Evolutionary conservation across 1,139 yeast genomes (phyloP).

Genomic region (Geotrichum reessii): DNA sequence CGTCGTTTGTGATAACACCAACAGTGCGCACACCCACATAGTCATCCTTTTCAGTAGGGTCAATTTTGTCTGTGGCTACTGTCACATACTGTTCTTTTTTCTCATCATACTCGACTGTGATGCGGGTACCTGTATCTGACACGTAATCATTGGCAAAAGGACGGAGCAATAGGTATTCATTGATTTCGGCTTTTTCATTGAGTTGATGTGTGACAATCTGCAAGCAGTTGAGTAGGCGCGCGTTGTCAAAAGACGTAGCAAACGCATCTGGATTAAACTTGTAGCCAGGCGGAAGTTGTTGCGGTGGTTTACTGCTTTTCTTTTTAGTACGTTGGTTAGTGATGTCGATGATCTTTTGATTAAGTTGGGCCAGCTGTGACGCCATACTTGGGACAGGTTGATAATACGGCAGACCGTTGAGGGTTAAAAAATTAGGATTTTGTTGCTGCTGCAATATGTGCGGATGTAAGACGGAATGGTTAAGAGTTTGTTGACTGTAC

Average conservation of each 20-base stretch:
- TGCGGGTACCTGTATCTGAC: constrained; percentile 1
- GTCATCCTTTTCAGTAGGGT: constrained; percentile 2
- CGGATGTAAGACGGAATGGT: not conserved
- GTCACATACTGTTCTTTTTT: not conserved
- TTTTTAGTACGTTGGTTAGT: not conserved
- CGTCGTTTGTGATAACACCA: constrained; percentile 8
- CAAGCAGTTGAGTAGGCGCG: constrained; percentile 4
- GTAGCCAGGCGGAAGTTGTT: not conserved
- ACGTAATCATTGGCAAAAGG: constrained; percentile 7
- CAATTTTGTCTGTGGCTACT: not conserved
- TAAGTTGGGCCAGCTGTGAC: not conserved
- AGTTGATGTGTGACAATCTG: constrained; percentile 12
- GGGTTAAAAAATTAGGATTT: not conserved
- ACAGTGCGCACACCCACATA: constrained; percentile 7
- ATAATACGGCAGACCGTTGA: not conserved
- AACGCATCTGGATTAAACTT: constrained; percentile 8
- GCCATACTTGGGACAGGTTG: not conserved
- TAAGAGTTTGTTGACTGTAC: not conserved
- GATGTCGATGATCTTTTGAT: not conserved
- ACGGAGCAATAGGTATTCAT: constrained; percentile 9
- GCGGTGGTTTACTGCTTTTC: not conserved
- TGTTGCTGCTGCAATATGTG: not conserved
- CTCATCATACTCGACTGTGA: constrained; percentile 4
- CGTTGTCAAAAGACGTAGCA: constrained; percentile 4
- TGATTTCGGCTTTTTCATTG: not conserved